These are phyloP conservation scores for Yamadazyma tumulicola DNA, from an alignment of 805 yeast genomes.

Conservation along the genomic window DNA sequence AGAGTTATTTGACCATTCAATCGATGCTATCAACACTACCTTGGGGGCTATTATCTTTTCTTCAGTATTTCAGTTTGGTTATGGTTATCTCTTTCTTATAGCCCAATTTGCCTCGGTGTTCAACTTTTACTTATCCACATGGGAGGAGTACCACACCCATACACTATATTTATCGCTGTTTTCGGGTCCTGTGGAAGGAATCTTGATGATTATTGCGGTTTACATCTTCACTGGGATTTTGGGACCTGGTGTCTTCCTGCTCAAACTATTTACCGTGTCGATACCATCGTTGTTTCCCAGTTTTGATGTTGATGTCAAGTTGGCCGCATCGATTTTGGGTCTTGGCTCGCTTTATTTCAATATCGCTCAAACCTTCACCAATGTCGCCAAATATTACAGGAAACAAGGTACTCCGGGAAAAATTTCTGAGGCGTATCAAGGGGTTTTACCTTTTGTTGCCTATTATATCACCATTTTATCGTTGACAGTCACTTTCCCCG, in stretches of 20 bases:
- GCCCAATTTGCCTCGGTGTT: slow-evolving; percentile 72
- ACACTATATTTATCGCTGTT: slow-evolving; percentile 70
- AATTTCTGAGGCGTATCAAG: slow-evolving; percentile 44
- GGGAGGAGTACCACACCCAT: slow-evolving; percentile 96
- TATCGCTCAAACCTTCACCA: slow-evolving; percentile 62
- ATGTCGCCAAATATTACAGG: slow-evolving; percentile 49
- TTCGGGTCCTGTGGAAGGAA: slow-evolving; percentile 96
- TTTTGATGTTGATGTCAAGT: slow-evolving; percentile 13
- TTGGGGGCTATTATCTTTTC: slow-evolving; percentile 71
- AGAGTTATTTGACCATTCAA: slow-evolving; percentile 89
- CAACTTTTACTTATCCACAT: slow-evolving; percentile 84
- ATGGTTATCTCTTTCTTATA: slow-evolving; percentile 54
- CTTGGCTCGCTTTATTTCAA: slow-evolving; percentile 58
- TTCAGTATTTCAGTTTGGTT: slow-evolving; percentile 76
- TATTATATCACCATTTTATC: slow-evolving; percentile 48
- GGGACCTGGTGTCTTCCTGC: slow-evolving; percentile 71
- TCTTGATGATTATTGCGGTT: slow-evolving; percentile 54
- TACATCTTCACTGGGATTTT: slow-evolving; percentile 60
- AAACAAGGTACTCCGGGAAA: slow-evolving; percentile 21
- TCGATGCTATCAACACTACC: slow-evolving; percentile 72
- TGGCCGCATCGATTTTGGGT: slow-evolving; percentile 41
- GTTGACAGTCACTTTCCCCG: slow-evolving; percentile 50
- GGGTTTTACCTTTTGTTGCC: slow-evolving; percentile 65
- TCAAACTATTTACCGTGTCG: slow-evolving; percentile 26
- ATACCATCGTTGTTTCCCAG: slow-evolving; percentile 31